Conservation (phyloP, 805 yeast genomes). For the Yamadazyma scolyti region DNA sequence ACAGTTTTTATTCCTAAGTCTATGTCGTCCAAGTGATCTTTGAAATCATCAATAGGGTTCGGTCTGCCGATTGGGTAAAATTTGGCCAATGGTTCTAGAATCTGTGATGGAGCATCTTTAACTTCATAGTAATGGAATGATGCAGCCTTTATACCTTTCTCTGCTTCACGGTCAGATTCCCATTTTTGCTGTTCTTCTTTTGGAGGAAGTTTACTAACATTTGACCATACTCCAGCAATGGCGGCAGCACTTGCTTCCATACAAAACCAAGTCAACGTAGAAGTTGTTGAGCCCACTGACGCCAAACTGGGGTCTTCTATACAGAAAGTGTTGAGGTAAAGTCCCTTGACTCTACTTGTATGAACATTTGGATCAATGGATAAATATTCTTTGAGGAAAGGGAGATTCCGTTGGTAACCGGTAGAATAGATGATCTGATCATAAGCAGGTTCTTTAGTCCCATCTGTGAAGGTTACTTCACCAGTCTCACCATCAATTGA, state of each 20-base stretch:
- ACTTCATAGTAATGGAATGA: constrained; percentile 35
- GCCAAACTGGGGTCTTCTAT: constrained; percentile 43
- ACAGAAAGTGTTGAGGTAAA: constrained; percentile 35
- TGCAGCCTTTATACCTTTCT: constrained; percentile 16
- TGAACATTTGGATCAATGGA: constrained; percentile 14
- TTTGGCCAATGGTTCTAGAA: constrained; percentile 20
- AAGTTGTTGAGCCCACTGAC: constrained; percentile 36
- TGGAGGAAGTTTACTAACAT: constrained; percentile 33
- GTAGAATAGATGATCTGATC: constrained; percentile 48
- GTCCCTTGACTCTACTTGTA: constrained; percentile 31
- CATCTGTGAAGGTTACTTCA: constrained; percentile 24
- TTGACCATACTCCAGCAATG: constrained; percentile 54
- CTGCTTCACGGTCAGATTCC: constrained; percentile 22
- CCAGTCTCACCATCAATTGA: constrained; percentile 19
- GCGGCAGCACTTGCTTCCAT: constrained; percentile 54
- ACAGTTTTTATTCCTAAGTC: constrained; percentile 14
- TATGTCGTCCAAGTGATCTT: constrained; percentile 21
- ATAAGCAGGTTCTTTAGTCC: constrained; percentile 18
- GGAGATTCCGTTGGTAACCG: constrained; percentile 47
- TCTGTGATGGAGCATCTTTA: constrained; percentile 21
- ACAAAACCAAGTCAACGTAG: constrained; percentile 45
- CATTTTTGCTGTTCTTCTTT: constrained; percentile 35
- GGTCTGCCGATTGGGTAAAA: constrained; percentile 25
- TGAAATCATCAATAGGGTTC: constrained; percentile 25
- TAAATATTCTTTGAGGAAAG: constrained; percentile 24